Base-by-base conservation (phyloP, 2,329 filamentous ascomycete genomes). In the Zopfia rhizophila region DNA sequence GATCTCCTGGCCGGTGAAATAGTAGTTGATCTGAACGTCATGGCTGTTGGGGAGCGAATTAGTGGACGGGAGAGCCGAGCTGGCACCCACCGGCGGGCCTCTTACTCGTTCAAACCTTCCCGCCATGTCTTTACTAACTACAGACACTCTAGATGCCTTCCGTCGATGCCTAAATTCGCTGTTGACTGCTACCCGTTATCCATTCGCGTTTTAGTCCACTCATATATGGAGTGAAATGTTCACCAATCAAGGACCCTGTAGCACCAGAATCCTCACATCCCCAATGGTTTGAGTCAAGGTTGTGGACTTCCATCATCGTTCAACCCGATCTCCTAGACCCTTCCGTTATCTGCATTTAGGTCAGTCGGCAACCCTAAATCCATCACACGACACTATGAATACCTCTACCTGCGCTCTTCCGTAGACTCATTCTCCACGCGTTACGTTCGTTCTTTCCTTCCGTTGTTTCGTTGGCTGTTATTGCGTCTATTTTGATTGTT, bases 1-100 rank as follows among this genome's bases (percentile, higher is more conserved):
- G 38, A 41, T 33, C 36, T 48, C 48, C 33, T 55, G 45, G 43
- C 59, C 51, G 55, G 55, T 61, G 49, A 49, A 55, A 31, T 45
- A 37, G 50, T 31, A 32, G 16, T 52, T 38, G 18, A 38, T 12
- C 17, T 38, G 38, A 43, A 61, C 55, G 51, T 63, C 61, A 69
- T 66, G 58, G 50, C 48, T 41, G 36, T 40, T 40, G 43, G 45
- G 19, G 38, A 41, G 36, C 36, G 39, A 18, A 41, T 56, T 48
- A 46, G 54, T 51, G 38, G 19, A 60, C 65, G 65, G 65, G 40
- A 62, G 35, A 45, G 51, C 63, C 65, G 65, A 67, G 51, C 58
- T 60, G 51, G 43, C 33, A 27, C 47, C 40, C 11, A 13, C 47
- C 24, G 22, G 13, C 29, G 25, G 41, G 35, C 10, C 19, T 24